Evolutionary conservation across 2,329 filamentous ascomycete genomes (phyloP), one percentile per base, ranked within the genome.

Genomic region (Juglanconis sp.): DNA sequence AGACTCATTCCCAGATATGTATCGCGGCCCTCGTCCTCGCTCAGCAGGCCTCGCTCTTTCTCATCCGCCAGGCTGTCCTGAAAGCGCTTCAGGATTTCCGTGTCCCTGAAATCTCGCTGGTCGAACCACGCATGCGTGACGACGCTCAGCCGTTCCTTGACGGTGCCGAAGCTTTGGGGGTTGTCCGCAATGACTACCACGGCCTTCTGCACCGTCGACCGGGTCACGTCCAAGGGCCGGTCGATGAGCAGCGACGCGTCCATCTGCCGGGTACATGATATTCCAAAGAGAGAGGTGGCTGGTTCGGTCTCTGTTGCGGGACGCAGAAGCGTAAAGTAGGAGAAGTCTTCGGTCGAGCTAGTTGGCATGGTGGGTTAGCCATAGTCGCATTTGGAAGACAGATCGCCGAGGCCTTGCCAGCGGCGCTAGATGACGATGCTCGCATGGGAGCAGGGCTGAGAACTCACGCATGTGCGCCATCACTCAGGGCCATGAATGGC

Each of bases 81-180:
- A 68, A 99, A 97, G 72, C 90, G 85, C 76, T 89, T 81, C 65
- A 99, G 77, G 67, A 99, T 97, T 72, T 97, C 94, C 52, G 89
- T 83, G 72, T 98, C 94, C 34, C 89, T 87, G 71, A 99, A 99
- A 72, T 98, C 92, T 63, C 80, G 88, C 79, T 99, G 95, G 63
- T 89, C 91, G 76, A 99, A 99, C 95, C 95, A 99, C 31, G 94
- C 94, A 68, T 88, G 90, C 4, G 94, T 97, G 15, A 99, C 93
- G 36, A 96, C 87, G 53, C 90, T 90, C 65, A 99, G 78, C 66
- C 95, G 89, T 75, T 98, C 91, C 68, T 94, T 87, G 72, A 99
- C 79, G 77, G 95, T 90, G 59, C 92, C 93, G 74, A 99, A 96
- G 69, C 87, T 87, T 70, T 95, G 90, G 8, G 95, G 95, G 64